Evolutionary conservation across 73 alveolate genomes (phyloP).

Genomic region (Tetrahymena elliotti): DNA sequence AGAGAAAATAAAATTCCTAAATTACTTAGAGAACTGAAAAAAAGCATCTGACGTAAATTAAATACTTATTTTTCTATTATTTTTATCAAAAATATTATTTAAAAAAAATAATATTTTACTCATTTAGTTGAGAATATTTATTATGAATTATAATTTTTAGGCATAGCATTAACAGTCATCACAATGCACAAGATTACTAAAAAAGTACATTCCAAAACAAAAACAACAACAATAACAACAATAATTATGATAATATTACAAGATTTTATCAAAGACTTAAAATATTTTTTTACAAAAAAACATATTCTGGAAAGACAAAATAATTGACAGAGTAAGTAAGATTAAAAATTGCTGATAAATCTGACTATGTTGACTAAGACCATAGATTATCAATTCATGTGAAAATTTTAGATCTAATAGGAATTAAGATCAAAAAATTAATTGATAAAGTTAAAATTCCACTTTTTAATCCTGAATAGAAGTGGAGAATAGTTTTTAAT

Average conservation of each 20-base stretch:
- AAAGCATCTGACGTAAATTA: neutral
- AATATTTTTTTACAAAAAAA: neutral
- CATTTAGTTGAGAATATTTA: too few species aligned
- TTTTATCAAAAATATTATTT: too few species aligned
- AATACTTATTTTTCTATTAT: too few species aligned
- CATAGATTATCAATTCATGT: neutral
- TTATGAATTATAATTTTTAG: too few species aligned
- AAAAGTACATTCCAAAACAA: neutral
- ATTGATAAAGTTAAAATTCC: neutral
- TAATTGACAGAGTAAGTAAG: neutral
- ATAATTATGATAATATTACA: neutral
- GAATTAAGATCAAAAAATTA: neutral
- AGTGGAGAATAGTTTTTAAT: neutral
- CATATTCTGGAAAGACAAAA: neutral
- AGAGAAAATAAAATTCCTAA: neutral
- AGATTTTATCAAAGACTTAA: neutral
- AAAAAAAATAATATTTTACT: too few species aligned
- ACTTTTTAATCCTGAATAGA: neutral
- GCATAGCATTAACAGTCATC: too few species aligned
- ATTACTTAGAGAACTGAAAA: neutral
- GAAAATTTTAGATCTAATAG: neutral
- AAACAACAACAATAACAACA: too few species aligned
- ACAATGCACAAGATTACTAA: neutral
- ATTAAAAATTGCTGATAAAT: neutral
- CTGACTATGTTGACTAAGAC: neutral